Conservation (phyloP, 768 basidiomycete genomes). For the Suillus sp. region DNA sequence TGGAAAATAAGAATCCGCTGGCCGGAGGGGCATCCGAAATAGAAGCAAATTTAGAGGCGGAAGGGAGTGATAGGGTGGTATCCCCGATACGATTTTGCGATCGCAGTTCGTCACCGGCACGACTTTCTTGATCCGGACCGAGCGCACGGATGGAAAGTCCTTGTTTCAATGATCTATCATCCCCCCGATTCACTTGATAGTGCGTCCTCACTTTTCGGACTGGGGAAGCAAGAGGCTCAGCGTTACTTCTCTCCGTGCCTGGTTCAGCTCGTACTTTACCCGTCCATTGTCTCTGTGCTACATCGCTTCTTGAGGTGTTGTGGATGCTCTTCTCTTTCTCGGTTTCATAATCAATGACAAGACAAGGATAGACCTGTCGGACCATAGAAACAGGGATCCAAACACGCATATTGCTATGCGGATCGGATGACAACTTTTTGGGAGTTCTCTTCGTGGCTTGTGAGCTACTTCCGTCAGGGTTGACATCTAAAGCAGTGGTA, state of each 20-base stretch:
- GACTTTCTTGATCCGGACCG: background rate
- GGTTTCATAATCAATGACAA: slow-evolving; percentile 39
- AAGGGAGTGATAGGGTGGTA: background rate
- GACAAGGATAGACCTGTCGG: slow-evolving; percentile 40
- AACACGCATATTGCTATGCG: slow-evolving; percentile 32
- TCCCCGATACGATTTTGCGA: background rate
- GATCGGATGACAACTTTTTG: slow-evolving; percentile 32
- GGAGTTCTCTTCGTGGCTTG: slow-evolving; percentile 17
- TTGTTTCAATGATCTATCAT: background rate
- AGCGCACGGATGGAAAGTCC: background rate
- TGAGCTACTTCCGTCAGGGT: slow-evolving; percentile 18
- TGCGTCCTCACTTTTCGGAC: slow-evolving; percentile 12
- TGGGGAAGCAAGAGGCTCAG: background rate
- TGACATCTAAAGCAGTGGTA: slow-evolving; percentile 16
- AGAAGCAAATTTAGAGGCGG: background rate
- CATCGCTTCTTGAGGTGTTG: slow-evolving; percentile 30
- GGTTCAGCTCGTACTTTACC: slow-evolving; percentile 3
- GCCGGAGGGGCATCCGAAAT: background rate
- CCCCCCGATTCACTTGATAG: background rate
- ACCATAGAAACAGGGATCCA: slow-evolving; percentile 49
- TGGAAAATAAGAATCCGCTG: slow-evolving; percentile 25
- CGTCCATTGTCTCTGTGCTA: slow-evolving; percentile 16
- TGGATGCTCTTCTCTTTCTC: slow-evolving; percentile 17
- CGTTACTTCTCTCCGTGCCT: background rate
- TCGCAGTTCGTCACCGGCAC: background rate